Evolutionary conservation across 192 early-diverging fungal genomes (phyloP), one percentile per base, ranked within the genome.

Genomic region (Haplosporangium gracile): DNA sequence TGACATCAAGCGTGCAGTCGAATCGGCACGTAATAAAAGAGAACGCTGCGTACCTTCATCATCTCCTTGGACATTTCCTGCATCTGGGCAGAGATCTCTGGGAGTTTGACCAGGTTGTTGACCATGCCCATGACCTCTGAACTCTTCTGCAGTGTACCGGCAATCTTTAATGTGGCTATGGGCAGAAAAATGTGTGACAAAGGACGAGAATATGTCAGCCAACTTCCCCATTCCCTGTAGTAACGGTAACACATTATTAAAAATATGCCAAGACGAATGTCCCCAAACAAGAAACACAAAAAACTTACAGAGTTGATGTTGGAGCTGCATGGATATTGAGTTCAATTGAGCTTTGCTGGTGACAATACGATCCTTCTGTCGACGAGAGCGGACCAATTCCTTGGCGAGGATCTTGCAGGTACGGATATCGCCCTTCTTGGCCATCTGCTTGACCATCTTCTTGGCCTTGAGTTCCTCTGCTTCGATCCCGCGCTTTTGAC

Each of bases 41-140:
- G 74, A 65, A 51, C 4, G 49, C 20, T 51, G 49, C 49, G 49
- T 88, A 96, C 95, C 92, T 95, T 98, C 89, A 96, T 97, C 98
- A 99, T 98, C 88, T 99, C 98, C 91, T 89, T 94, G 15, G 95
- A 94, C 95, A 99, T 95, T 90, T 99, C 97, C 82, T 95, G 95
- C 55, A 57, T 95, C 20, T 93, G 91, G 36, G 91, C 79, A 68
- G 95, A 92, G 49, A 99, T 93, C 89, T 97, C 93, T 39, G 97
- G 97, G 51, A 99, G 83, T 78, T 94, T 94, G 80, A 97, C 92
- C 22, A 99, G 88, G 78, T 90, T 91, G 88, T 99, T 99, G 45
- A 99, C 97, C 43, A 95, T 80, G 60, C 95, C 93, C 98, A 99
- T 99, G 29, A 98, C 92, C 78, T 96, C 93, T 5, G 95, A 95